Conservation (phyloP, 495 filamentous ascomycete genomes). For the Bryoglossum gracile region DNA sequence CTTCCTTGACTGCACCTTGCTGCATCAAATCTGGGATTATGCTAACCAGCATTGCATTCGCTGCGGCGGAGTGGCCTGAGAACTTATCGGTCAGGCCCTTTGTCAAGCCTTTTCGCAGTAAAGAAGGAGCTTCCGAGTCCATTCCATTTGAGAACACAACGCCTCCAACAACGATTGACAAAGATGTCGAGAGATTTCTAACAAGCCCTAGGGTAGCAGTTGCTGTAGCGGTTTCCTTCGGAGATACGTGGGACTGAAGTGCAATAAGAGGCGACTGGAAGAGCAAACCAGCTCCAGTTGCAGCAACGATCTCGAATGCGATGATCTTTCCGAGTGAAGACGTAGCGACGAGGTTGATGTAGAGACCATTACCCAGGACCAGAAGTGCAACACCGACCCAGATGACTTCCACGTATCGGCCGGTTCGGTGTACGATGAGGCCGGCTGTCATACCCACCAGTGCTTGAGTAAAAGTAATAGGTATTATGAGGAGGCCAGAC, state of each 20-base stretch:
- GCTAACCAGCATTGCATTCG: slow-evolving; percentile 3
- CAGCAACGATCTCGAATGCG: slow-evolving; percentile 40
- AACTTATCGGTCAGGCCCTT: slow-evolving; percentile 1
- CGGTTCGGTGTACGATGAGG: slow-evolving; percentile 49
- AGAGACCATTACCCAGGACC: slow-evolving; percentile 50
- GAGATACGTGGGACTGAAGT: slow-evolving; percentile 55
- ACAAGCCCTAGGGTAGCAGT: slow-evolving; percentile 57
- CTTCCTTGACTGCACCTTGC: slow-evolving; percentile 30
- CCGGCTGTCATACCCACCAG: slow-evolving; percentile 41
- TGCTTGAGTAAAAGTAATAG: slow-evolving; percentile 46
- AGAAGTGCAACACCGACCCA: slow-evolving; percentile 43
- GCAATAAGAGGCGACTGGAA: slow-evolving; percentile 68
- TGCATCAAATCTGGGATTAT: slow-evolving; percentile 27
- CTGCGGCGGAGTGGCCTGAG: not conserved
- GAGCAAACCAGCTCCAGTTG: slow-evolving; percentile 45
- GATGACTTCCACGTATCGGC: slow-evolving; percentile 50
- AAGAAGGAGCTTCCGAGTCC: not conserved
- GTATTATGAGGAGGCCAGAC: slow-evolving; percentile 67
- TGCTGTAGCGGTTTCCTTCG: slow-evolving; percentile 54
- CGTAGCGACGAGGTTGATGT: slow-evolving; percentile 39
- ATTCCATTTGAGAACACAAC: slow-evolving; percentile 57
- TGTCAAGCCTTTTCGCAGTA: slow-evolving; percentile 8
- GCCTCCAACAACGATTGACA: slow-evolving; percentile 57
- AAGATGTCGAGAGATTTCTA: slow-evolving; percentile 52
- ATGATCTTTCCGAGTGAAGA: slow-evolving; percentile 44